Base-by-base conservation (phyloP, 495 filamentous ascomycete species). In the Tuber microsphaerosporum region DNA sequence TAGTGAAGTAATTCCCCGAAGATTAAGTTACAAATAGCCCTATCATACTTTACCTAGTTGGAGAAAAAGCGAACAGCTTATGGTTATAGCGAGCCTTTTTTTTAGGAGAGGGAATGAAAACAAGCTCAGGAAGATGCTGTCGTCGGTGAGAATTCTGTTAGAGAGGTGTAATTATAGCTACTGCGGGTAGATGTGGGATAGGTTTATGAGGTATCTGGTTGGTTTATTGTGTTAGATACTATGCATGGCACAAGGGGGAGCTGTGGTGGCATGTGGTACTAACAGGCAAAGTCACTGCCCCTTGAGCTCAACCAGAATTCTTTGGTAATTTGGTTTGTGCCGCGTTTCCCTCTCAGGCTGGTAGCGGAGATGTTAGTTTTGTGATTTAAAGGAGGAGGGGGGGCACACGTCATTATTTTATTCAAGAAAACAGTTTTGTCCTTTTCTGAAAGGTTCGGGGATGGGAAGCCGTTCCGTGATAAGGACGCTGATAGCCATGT, bases 361-460 rank as follows among this genome's bases (percentile, higher is more conserved):
- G 3, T 84, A 85, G 83, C 81, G 70, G 86, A 84, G 37, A 82
- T 79, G 37, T 85, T 84, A 72, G 84, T 80, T 48, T 85, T 71
- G 85, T 81, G 2, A 78, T 74, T n/a, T 39, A 61, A 82, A 81
- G 31, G 82, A 46, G 17, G 81, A 51, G 81, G 34, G 73, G 72
- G 41, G 77, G 83, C 85, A 78, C 81, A 88, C 88, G 80, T 88
- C 41, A 89, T 85, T 44, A 90, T 83, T 76, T 87, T 90, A 82
- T 88, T 87, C 70, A 90, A 73, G 82, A 88, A 97, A 51, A 84
- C 79, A 61, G 78, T 84, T 86, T 90, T 91, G 42, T 94, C 90
- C 31, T 88, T 86, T 16, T 84, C 81, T 2, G 85, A 83, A 0
- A 97, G 88, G 77, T 89, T 88, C 12, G 86, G 85, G n/a, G 89